phyloP scores from a whole-genome alignment of 768 basidiomycete genomes.

The Macrolepiota albuminosa region DNA sequence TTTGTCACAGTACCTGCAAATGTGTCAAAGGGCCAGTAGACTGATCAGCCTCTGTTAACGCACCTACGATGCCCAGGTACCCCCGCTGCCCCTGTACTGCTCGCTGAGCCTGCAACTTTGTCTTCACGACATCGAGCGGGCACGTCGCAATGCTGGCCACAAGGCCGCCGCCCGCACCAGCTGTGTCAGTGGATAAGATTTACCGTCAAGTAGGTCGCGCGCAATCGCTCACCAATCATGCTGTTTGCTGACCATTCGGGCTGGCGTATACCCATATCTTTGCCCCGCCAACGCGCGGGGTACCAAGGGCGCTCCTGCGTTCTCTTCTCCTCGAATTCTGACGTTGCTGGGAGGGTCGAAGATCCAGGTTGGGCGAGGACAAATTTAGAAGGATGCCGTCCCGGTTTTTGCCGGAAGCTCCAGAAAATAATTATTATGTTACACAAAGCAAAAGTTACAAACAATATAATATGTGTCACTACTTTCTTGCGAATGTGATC shows the following conservation, averaged over 20 bases:
- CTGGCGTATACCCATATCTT: constrained; percentile 60
- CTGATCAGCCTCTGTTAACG: constrained; percentile 21
- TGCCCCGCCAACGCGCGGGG: constrained; percentile 59
- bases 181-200: constrained; percentile 31
- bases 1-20: constrained; percentile 35
- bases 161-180: constrained; percentile 94
- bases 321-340: constrained; percentile 11
- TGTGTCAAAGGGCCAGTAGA: constrained; percentile 6
- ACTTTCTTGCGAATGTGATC: constrained; percentile 78
- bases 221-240: constrained; percentile 63
- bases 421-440: constrained; percentile 1
- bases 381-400: constrained; percentile 9
- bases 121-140: constrained; percentile 97
- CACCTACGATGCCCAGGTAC: constrained; percentile 77
- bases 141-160: constrained; percentile 92
- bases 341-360: constrained; percentile 7
- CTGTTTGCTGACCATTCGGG: constrained; percentile 70
- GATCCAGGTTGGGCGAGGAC: neutral
- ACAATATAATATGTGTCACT: constrained; percentile 13
- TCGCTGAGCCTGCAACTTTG: constrained; percentile 93
- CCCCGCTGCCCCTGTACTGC: constrained; percentile 60
- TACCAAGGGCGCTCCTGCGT: constrained; percentile 16
- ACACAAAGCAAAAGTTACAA: constrained; percentile 4
- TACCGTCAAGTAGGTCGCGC: constrained; percentile 7
- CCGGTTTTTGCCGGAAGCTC: constrained; percentile 13